phyloP scores from a whole-genome alignment of 2,329 filamentous ascomycete genomes.

The Arthroderma uncinatum region DNA sequence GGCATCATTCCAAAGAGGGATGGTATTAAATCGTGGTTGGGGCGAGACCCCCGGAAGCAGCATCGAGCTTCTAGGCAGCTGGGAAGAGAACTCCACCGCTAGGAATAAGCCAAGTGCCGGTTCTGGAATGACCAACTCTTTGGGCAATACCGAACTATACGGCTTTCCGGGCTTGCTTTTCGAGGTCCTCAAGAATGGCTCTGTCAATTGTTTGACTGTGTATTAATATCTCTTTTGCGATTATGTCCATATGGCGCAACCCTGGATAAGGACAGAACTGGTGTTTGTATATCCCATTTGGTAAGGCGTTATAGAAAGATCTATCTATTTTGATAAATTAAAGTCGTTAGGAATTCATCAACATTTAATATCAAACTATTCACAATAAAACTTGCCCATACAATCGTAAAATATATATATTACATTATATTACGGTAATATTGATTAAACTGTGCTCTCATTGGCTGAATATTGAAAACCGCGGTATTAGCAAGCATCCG shows the following conservation, averaged over 20 bases:
- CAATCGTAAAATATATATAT: too few relatives aligned
- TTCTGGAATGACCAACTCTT: slow-evolving; percentile 39
- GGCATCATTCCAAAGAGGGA: slow-evolving; percentile 46
- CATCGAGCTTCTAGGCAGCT: slow-evolving; percentile 71
- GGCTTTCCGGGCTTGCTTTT: slow-evolving; percentile 91
- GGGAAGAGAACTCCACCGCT: slow-evolving; percentile 59
- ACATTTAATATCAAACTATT: too few relatives aligned
- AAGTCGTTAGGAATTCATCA: neutral
- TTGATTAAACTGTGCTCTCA: neutral
- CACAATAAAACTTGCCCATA: too few relatives aligned
- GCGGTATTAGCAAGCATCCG: neutral
- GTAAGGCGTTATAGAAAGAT: neutral
- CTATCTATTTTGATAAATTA: neutral
- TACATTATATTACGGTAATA: neutral
- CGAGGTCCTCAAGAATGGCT: slow-evolving; percentile 87
- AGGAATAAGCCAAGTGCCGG: slow-evolving; percentile 34
- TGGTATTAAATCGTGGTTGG: slow-evolving; percentile 86
- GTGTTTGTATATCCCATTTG: neutral
- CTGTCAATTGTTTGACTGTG: slow-evolving; percentile 78
- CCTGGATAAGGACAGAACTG: neutral
- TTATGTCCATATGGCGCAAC: neutral
- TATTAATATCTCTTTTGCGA: slow-evolving; percentile 45
- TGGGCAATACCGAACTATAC: slow-evolving; percentile 72
- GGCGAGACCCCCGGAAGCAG: slow-evolving; percentile 85
- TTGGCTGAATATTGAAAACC: neutral